Conservation (phyloP, 2,329 filamentous ascomycete species). For the Pseudocercospora macadamiae region DNA sequence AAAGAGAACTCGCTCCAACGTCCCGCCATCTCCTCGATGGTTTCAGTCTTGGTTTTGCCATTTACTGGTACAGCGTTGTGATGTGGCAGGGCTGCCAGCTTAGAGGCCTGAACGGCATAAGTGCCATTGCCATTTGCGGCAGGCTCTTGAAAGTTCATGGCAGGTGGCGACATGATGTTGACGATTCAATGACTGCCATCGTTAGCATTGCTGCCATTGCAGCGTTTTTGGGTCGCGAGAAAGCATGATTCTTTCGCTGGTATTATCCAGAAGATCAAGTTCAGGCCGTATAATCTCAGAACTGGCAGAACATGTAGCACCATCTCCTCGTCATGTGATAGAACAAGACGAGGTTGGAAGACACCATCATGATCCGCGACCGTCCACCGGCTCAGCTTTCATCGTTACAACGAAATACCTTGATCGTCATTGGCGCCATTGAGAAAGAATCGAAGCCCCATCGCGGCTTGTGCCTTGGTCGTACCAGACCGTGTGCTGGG, state of each 20-base stretch:
- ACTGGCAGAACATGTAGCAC: conserved; percentile 39
- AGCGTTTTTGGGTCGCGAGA: conserved; percentile 47
- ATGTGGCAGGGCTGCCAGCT: conserved; percentile 48
- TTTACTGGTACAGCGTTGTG: conserved; percentile 39
- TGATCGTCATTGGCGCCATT: conserved; percentile 23
- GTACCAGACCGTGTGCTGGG: background rate
- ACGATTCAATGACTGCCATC: conserved; percentile 32
- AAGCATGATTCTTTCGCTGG: conserved; percentile 98
- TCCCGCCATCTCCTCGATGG: conserved; percentile 67
- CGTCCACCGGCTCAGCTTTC: conserved; percentile 29
- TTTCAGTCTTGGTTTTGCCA: conserved; percentile 46
- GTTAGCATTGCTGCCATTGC: conserved; percentile 17
- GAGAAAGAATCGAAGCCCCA: conserved; percentile 23
- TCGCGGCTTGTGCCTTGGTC: conserved; percentile 17
- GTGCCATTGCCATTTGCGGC: conserved; percentile 37
- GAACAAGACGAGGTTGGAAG: conserved; percentile 19
- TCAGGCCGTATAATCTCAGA: conserved; percentile 91
- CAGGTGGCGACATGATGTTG: conserved; percentile 81
- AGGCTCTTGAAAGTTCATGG: conserved; percentile 60
- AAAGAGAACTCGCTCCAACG: conserved; percentile 85
- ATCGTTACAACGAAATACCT: conserved; percentile 28
- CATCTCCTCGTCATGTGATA: conserved; percentile 23
- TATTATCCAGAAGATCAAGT: conserved; percentile 98
- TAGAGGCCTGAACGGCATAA: conserved; percentile 53
- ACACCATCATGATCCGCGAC: conserved; percentile 14